Evolutionary conservation across 331 rosid species (phyloP).

Genomic region (Malus hybrid): DNA sequence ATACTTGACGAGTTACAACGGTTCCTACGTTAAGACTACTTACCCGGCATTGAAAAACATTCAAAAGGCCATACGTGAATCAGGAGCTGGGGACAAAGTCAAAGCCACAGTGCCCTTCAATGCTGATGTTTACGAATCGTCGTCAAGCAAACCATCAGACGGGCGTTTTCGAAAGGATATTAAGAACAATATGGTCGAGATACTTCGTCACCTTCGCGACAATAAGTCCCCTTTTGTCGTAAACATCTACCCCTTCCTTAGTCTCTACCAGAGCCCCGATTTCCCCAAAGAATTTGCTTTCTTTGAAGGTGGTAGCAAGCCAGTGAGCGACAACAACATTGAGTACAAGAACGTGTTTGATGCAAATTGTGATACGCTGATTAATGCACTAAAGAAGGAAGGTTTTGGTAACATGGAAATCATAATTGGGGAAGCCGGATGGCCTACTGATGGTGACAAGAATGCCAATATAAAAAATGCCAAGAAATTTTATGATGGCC

Average conservation of each 20-base stretch:
- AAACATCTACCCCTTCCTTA: constrained; percentile 80
- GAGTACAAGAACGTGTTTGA: constrained; percentile 56
- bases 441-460: constrained; percentile 69
- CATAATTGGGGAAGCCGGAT: constrained; percentile 67
- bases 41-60: constrained; percentile 67
- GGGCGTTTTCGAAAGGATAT: constrained; percentile 49
- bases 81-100: constrained; percentile 43
- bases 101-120: constrained; percentile 59
- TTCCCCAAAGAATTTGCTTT: constrained; percentile 58
- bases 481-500: constrained; percentile 50
- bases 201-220: constrained; percentile 36
- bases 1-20: constrained; percentile 55
- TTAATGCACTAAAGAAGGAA: constrained; percentile 36
- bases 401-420: constrained; percentile 37
- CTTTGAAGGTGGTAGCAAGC: constrained; percentile 19
- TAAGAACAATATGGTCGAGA: constrained; percentile 22
- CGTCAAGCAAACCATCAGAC: constrained; percentile 47
- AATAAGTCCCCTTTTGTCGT: constrained; percentile 49
- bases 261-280: constrained; percentile 29
- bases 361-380: constrained; percentile 60
- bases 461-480: constrained; percentile 29
- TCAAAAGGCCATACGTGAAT: constrained; percentile 51
- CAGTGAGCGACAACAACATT: constrained; percentile 28
- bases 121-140: constrained; percentile 65
- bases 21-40: constrained; percentile 16